Evolutionary conservation across 2,329 filamentous ascomycete genomes (phyloP).

Genomic region (Monosporascus sp.): DNA sequence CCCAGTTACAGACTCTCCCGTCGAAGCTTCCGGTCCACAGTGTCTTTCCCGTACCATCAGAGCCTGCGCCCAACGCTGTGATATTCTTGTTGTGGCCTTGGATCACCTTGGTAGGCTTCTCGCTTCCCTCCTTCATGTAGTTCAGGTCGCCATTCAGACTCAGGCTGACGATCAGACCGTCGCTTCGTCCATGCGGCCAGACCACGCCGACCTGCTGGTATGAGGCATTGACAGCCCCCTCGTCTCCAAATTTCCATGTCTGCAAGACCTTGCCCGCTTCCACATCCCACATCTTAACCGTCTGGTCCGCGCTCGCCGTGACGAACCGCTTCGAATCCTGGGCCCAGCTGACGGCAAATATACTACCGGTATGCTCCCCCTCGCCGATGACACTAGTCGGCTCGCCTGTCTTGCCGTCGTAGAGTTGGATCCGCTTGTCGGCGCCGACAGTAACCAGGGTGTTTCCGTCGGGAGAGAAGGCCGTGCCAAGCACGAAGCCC

Average conservation of each 20-base stretch:
- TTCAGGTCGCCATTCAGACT: constrained; percentile 85
- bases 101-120: constrained; percentile 64
- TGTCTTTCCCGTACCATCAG: constrained; percentile 53
- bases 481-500: constrained; percentile 82
- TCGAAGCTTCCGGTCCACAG: constrained; percentile 91
- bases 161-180: constrained; percentile 85
- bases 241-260: constrained; percentile 78
- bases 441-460: constrained; percentile 82
- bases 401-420: constrained; percentile 94
- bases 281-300: constrained; percentile 89
- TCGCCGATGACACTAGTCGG: constrained; percentile 71
- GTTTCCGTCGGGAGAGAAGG: constrained; percentile 84
- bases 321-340: constrained; percentile 80
- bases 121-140: constrained; percentile 71
- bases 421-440: constrained; percentile 89
- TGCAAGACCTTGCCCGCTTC: constrained; percentile 72
- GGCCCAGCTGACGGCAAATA: constrained; percentile 88
- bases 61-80: constrained; percentile 63
- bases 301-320: constrained; percentile 90
- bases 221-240: constrained; percentile 63
- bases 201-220: constrained; percentile 95
- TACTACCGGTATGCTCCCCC: constrained; percentile 84
- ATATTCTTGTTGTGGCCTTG: constrained; percentile 90
- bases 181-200: constrained; percentile 75
- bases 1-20: constrained; percentile 80